A percentile compares a stretch with the other conserved stretches of the same genome.
Conservation (phyloP, 2,329 filamentous ascomycete species). For the Neonectria magnoliae region DNA sequence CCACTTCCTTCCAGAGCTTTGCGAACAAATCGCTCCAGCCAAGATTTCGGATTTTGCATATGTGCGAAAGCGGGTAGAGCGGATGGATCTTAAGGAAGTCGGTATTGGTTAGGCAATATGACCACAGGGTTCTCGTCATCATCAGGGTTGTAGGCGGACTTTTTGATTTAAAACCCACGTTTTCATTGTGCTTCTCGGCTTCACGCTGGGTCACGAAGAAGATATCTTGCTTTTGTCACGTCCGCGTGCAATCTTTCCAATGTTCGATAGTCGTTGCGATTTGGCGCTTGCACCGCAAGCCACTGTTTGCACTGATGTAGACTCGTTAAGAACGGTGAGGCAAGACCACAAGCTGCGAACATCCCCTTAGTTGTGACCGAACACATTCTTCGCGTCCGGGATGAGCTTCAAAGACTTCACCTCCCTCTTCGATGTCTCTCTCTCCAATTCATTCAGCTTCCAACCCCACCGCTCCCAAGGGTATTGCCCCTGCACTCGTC, state of each 20-base stretch:
- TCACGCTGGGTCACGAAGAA: slow-evolving; percentile 54
- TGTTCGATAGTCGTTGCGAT: too few species aligned
- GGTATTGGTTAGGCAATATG: neutral
- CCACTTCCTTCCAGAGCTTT: slow-evolving; percentile 8
- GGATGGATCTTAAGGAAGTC: slow-evolving; percentile 18
- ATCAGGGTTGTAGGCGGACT: slow-evolving; percentile 52
- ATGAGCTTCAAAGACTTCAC: neutral
- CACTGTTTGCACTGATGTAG: too few species aligned
- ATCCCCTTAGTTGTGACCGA: too few species aligned
- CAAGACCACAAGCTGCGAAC: too few species aligned
- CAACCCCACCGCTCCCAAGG: too few species aligned
- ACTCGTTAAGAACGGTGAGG: too few species aligned
- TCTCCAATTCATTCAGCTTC: neutral
- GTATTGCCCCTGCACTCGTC: too few species aligned
- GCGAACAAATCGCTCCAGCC: slow-evolving; percentile 11
- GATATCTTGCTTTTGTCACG: too few species aligned
- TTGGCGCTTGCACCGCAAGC: too few species aligned
- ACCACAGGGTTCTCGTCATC: slow-evolving; percentile 2
- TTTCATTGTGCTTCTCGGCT: slow-evolving; percentile 57
- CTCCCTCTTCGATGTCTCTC: neutral
- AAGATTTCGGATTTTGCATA: slow-evolving; percentile 12
- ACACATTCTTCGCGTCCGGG: neutral
- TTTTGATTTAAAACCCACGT: slow-evolving; percentile 56
- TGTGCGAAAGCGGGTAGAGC: slow-evolving; percentile 15
- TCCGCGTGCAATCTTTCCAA: too few species aligned